Evolutionary conservation across 192 early-diverging fungal species (phyloP), one percentile per base, ranked within the genome.

Genomic region (Umbelopsis vinacea): DNA sequence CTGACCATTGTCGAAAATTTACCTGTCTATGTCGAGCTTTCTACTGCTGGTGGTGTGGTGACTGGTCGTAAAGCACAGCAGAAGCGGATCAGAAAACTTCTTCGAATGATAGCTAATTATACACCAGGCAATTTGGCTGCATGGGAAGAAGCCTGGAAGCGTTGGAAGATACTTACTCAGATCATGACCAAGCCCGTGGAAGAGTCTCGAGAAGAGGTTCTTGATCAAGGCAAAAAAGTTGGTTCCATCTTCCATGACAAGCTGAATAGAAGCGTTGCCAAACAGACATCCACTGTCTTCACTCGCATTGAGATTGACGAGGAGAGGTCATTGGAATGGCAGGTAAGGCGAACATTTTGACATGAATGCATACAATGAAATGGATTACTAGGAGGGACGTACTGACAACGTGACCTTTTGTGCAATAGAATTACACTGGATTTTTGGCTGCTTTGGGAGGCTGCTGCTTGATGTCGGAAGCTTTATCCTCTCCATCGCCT

Each of bases 371-470:
- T n/a, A n/a, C n/a, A n/a, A n/a, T n/a, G n/a, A n/a, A n/a, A n/a
- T n/a, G n/a, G n/a, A n/a, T n/a, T n/a, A n/a, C n/a, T n/a, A n/a
- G n/a, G n/a, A 29, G 29, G 29, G 29, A 29, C 14, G 7, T 50
- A 21, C 48, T 50, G 15, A 50, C 1, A 11, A 0, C 11, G 6
- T 43, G n/a, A 12, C 40, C 40, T 11, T n/a, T 11, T 6, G 6
- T 43, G 2, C 5, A 3, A 8, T 82, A 87, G 63, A 92, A 94
- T 68, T 93, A 92, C 75, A 92, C 92, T 7, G 92, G 93, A 2
- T 96, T 94, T 73, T 81, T 94, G 23, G 91, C 90, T 46, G 89
- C 93, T 17, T 72, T 94, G 17, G 93, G 91, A 48, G 93, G 92
- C 1, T 85, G 86, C n/a, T 93, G 90, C 53, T 73, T 90, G 10